Conservation (phyloP, 768 basidiomycete species). For the Naganishia onofrii region DNA sequence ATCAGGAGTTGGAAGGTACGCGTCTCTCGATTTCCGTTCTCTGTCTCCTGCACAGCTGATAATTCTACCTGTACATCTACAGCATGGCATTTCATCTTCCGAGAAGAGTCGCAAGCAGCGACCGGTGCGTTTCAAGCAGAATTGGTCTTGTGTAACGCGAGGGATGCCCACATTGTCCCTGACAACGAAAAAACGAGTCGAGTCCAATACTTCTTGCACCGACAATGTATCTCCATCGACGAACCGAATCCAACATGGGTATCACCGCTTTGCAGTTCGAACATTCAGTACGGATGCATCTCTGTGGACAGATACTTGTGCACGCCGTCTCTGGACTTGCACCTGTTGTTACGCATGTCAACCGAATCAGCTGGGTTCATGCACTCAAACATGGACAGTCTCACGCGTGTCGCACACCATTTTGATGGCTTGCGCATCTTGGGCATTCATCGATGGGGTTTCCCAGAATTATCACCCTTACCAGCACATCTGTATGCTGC, state of each 20-base stretch:
- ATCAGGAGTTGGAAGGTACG: conserved; percentile 13
- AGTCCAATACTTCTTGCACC: not conserved
- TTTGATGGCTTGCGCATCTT: conserved; percentile 19
- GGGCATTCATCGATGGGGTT: conserved; percentile 27
- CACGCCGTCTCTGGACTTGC: not conserved
- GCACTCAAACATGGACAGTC: not conserved
- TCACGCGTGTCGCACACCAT: conserved; percentile 2
- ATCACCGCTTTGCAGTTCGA: conserved; percentile 1
- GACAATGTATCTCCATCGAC: conserved; percentile 4
- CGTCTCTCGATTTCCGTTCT: not conserved
- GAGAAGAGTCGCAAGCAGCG: conserved; percentile 1
- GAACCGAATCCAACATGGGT: not conserved
- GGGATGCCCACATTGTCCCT: too few species aligned
- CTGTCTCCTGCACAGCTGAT: not conserved
- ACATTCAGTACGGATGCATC: not conserved
- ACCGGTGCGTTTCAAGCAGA: conserved; percentile 8
- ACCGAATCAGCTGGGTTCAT: conserved; percentile 9
- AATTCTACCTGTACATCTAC: not conserved
- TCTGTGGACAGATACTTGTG: not conserved
- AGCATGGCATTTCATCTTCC: conserved; percentile 19
- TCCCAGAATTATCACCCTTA: not conserved
- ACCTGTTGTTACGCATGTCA: conserved; percentile 17
- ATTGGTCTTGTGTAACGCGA: conserved; percentile 3
- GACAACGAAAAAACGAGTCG: not conserved
- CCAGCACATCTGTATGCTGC: conserved; percentile 21